Conservation (phyloP, 257 asterid genomes). For the Voacanga thouarsii region DNA sequence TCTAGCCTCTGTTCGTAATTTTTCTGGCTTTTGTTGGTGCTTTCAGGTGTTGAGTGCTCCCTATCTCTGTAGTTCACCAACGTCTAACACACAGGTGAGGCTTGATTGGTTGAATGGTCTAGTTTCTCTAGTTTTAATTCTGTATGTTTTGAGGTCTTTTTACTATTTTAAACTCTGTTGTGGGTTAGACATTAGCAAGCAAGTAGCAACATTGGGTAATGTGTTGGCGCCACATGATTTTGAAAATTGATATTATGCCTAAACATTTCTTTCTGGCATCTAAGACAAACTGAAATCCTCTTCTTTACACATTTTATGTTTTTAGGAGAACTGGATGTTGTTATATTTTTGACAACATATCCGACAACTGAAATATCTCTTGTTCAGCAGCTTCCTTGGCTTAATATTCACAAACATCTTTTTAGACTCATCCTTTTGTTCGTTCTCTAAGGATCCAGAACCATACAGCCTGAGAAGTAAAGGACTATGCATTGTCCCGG, state of each 20-base stretch:
- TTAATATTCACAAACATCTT: conserved; percentile 12
- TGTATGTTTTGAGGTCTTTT: not conserved
- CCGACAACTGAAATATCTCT: too few relatives aligned
- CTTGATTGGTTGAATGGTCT: not conserved
- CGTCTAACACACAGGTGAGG: conserved; percentile 45
- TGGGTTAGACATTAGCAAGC: not conserved
- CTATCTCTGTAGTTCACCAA: conserved; percentile 45
- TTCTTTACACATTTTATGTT: not conserved
- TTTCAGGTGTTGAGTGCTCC: conserved; percentile 92
- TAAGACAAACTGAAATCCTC: not conserved
- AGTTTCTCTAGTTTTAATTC: not conserved
- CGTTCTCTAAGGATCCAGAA: conserved; percentile 39
- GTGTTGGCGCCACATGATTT: too few relatives aligned
- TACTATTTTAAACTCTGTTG: not conserved
- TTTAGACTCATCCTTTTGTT: not conserved
- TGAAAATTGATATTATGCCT: not conserved
- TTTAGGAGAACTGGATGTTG: not conserved
- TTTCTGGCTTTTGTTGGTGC: conserved; percentile 8
- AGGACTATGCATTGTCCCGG: conserved; percentile 79
- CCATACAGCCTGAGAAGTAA: conserved; percentile 49
- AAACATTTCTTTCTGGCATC: not conserved
- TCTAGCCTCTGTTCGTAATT: not conserved
- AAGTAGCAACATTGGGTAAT: not conserved
- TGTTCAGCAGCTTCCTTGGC: not conserved
- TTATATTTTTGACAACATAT: too few relatives aligned